Evolutionary conservation across 805 yeast species (phyloP).

Genomic region (Saccharomyces jurei): DNA sequence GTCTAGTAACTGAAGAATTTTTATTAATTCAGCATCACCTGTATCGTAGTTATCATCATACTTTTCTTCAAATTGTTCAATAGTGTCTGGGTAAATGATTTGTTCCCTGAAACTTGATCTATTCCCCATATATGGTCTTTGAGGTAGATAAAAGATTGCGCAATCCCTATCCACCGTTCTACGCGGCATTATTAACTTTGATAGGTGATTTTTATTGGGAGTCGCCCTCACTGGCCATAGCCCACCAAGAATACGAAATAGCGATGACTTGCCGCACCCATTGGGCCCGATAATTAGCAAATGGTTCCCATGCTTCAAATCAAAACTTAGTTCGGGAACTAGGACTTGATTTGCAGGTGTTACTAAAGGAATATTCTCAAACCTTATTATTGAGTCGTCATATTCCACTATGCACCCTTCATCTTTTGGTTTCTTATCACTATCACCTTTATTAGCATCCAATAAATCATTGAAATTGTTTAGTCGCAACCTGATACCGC

Average conservation of each 20-base stretch:
- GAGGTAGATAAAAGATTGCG: slow-evolving; percentile 78
- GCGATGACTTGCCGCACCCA: slow-evolving; percentile 91
- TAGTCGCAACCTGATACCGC: slow-evolving; percentile 74
- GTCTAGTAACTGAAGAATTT: slow-evolving; percentile 49
- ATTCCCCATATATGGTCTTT: slow-evolving; percentile 76
- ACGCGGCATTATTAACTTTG: slow-evolving; percentile 30
- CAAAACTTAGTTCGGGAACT: slow-evolving; percentile 57
- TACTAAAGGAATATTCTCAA: slow-evolving; percentile 67
- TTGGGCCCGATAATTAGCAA: slow-evolving; percentile 89
- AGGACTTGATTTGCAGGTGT: slow-evolving; percentile 79
- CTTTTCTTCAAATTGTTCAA: slow-evolving; percentile 43
- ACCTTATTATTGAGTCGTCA: slow-evolving; percentile 56
- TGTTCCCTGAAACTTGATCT: slow-evolving; percentile 68
- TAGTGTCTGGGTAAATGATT: slow-evolving; percentile 77
- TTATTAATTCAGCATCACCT: slow-evolving; percentile 42
- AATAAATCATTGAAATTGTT: slow-evolving; percentile 61
- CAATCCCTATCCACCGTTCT: slow-evolving; percentile 18
- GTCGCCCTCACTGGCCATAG: slow-evolving; percentile 75
- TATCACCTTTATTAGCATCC: slow-evolving; percentile 23
- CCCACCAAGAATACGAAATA: slow-evolving; percentile 86
- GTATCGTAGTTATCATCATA: slow-evolving; percentile 20
- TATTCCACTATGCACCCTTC: slow-evolving; percentile 30
- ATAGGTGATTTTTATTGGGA: slow-evolving; percentile 45
- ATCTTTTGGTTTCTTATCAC: slow-evolving; percentile 11
- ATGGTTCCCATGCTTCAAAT: slow-evolving; percentile 74